Base-by-base conservation (phyloP, 208 protist genomes). In the Trypanosoma caninum region DNA sequence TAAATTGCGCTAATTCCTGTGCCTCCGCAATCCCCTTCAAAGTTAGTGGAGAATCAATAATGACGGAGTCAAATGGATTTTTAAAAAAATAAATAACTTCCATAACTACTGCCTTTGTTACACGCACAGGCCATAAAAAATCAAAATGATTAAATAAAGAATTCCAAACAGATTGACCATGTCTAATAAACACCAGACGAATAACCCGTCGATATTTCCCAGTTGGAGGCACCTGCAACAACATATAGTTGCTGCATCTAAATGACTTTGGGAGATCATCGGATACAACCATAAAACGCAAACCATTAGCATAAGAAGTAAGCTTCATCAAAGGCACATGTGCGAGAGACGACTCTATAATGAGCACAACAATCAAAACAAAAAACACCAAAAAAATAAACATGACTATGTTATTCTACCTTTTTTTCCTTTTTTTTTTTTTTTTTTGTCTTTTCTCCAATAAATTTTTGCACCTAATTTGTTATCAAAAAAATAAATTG, bases 131-230 rank as follows among this genome's bases (percentile, higher is more conserved):
- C 66, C 86, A 87, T 3, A 60, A 68, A 0, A 72, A 9, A 28
- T 76, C 80, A 54, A 79, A 80, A 16, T 72, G 74, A 74, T 94
- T 96, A 74, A 94, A 94, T 35, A 96, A 65, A 9, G 86, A 89
- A 75, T 97, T 97, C 90, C 93, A 97, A n/a, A 93, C 82, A 0
- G 87, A 95, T 74, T 97, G 89, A 7, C 93, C 93, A 66, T 97
- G 93, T 13, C 93, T 84, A 54, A 97, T 76, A 51, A 97, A 96
- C n/a, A 95, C 79, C 8, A 97, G 51, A n/a, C 85, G 78, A 45
- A 96, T 81, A 3, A 64, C 76, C 28, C 86, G 85, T 48, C 58
- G 82, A 16, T 76, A 82, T 34, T 65, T 62, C 23, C 46, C 50
- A 6, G 71, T 52, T 41, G 67, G 45, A 10, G 55, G 40, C 37